These are phyloP conservation scores for Rhizopogon sp. DNA, from an alignment of 768 basidiomycete species.

Conservation along the genomic window DNA sequence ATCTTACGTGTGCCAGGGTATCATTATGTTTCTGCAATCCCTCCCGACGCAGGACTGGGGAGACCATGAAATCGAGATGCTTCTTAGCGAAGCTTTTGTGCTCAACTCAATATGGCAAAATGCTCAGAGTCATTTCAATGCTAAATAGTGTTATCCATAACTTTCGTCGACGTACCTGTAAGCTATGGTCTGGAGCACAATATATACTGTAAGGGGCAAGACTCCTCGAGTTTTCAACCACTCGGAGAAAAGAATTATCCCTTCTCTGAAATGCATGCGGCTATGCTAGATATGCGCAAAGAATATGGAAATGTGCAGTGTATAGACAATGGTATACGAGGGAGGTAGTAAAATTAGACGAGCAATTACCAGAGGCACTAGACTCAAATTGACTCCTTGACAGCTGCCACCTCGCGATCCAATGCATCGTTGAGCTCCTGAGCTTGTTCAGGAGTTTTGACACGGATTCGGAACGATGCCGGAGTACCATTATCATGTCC, in stretches of 20 bases:
- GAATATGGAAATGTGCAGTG: neutral
- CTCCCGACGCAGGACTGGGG: constrained; percentile 91
- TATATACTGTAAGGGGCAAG: neutral
- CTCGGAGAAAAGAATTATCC: neutral
- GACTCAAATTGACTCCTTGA: constrained; percentile 17
- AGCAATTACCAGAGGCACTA: neutral
- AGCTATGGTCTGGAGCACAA: neutral
- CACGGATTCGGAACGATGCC: constrained; percentile 56
- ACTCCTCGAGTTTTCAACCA: neutral
- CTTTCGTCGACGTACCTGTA: neutral
- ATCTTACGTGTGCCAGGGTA: constrained; percentile 53
- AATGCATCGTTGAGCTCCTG: constrained; percentile 51
- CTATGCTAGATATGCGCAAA: neutral
- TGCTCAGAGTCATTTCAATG: constrained; percentile 81
- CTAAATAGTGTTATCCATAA: constrained; percentile 31
- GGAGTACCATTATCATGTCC: constrained; percentile 59
- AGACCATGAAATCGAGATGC: constrained; percentile 92
- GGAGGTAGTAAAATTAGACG: neutral
- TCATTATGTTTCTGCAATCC: constrained; percentile 98
- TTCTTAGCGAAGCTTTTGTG: constrained; percentile 94
- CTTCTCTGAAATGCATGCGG: neutral
- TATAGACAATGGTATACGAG: neutral
- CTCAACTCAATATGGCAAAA: constrained; percentile 92
- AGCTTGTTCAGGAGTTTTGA: constrained; percentile 57
- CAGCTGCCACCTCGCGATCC: constrained; percentile 55